Evolutionary conservation across 2,329 filamentous ascomycete genomes (phyloP).

Genomic region (Hypoxylon sp.): DNA sequence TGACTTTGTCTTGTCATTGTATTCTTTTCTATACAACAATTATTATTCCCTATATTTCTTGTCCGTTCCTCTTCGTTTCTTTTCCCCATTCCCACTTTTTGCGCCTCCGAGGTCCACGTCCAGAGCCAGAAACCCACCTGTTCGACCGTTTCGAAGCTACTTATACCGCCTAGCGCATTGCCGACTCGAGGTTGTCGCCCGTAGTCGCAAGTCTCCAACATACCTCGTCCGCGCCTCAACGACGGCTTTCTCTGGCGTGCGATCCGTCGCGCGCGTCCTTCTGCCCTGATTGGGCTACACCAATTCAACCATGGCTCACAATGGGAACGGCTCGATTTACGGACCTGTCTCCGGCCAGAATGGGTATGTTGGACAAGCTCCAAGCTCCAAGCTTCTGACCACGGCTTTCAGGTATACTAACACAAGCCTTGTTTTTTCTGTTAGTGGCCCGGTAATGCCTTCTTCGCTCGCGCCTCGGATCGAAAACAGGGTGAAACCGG

Average conservation of each 20-base stretch:
- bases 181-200: slow-evolving; percentile 27
- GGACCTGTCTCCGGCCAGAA: slow-evolving; percentile 35
- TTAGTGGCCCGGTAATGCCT: slow-evolving; percentile 32
- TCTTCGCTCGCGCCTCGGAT: slow-evolving; percentile 26
- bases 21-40: slow-evolving; percentile 12
- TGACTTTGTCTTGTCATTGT: slow-evolving; percentile 27
- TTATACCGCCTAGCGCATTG: slow-evolving; percentile 29
- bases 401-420: slow-evolving; percentile 24
- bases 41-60: slow-evolving; percentile 30
- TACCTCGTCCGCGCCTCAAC: slow-evolving; percentile 10
- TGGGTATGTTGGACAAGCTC: slow-evolving; percentile 35
- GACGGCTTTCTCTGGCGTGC: slow-evolving; percentile 18
- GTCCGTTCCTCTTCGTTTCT: slow-evolving; percentile 7
- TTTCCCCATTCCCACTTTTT: slow-evolving; percentile 3
- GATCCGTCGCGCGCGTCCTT: slow-evolving; percentile 33
- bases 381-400: slow-evolving; percentile 5
- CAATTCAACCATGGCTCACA: slow-evolving; percentile 43
- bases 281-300: slow-evolving; percentile 34
- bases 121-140: slow-evolving; percentile 4
- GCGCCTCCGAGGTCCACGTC: slow-evolving; percentile 6
- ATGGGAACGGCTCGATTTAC: slow-evolving; percentile 44
- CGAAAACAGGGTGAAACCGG: slow-evolving; percentile 35
- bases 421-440: slow-evolving; percentile 11
- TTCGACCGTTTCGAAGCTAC: slow-evolving; percentile 32
- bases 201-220: slow-evolving; percentile 29